phyloP scores from a whole-genome alignment of 805 yeast species.

The Myxozyma geophila region DNA sequence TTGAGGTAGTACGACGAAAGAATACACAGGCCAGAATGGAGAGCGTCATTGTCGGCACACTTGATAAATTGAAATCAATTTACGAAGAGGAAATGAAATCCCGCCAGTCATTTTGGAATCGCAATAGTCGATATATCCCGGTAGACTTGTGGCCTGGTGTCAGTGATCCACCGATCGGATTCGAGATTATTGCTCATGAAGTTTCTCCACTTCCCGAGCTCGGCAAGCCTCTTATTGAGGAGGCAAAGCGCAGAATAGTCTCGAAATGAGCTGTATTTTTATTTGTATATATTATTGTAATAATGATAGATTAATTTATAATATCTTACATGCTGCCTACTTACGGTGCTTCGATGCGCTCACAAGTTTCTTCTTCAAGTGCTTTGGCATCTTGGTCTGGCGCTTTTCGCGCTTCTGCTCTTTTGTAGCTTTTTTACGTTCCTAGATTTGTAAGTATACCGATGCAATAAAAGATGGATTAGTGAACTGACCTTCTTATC shows the following conservation, averaged over 20 bases:
- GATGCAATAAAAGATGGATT: neutral
- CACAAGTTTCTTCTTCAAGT: conserved; percentile 74
- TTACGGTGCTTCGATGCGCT: conserved; percentile 51
- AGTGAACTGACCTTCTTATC: conserved; percentile 55
- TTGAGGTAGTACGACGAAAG: conserved; percentile 59
- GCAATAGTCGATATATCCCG: conserved; percentile 63
- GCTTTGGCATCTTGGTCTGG: conserved; percentile 80
- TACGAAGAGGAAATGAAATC: conserved; percentile 51
- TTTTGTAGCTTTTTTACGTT: conserved; percentile 71
- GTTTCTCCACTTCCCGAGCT: conserved; percentile 34
- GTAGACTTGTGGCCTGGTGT: conserved; percentile 56
- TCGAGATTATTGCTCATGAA: conserved; percentile 37
- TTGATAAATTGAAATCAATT: conserved; percentile 47
- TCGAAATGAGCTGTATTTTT: conserved; percentile 6
- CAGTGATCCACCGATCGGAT: conserved; percentile 44
- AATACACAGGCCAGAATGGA: conserved; percentile 50
- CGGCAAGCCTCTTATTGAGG: conserved; percentile 15
- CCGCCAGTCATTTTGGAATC: conserved; percentile 52
- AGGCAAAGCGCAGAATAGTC: conserved; percentile 27
- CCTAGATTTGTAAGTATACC: conserved; percentile 37
- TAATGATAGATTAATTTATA: neutral
- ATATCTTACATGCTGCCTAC: neutral
- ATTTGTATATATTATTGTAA: neutral
- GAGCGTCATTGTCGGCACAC: conserved; percentile 50
- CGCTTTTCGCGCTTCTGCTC: conserved; percentile 79